Conservation (phyloP, 208 protist species). For the Trypanosoma platydactyli region DNA sequence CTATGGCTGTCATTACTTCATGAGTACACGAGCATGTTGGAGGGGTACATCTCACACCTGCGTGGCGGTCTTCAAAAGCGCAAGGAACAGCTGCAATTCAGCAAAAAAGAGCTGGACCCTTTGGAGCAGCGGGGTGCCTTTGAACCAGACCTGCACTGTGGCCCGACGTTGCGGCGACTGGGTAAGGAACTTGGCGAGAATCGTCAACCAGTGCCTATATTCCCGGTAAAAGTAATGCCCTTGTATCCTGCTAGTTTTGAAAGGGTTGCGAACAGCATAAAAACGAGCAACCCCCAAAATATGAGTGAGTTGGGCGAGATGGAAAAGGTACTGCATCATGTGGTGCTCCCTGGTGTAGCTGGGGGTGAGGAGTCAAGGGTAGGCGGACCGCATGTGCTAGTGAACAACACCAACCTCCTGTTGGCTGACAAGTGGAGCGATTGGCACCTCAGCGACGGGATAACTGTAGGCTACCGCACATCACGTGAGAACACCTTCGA, state of each 20-base stretch:
- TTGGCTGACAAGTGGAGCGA: constrained; percentile 49
- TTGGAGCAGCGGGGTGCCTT: constrained; percentile 33
- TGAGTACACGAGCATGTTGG: constrained; percentile 42
- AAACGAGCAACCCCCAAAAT: constrained; percentile 16
- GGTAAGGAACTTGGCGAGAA: constrained; percentile 34
- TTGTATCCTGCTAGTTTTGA: constrained; percentile 64
- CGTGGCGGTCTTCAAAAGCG: constrained; percentile 45
- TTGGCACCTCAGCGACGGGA: constrained; percentile 17
- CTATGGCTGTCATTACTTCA: constrained; percentile 28
- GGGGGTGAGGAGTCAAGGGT: constrained; percentile 31
- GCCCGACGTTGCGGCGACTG: constrained; percentile 42
- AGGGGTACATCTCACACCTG: constrained; percentile 31
- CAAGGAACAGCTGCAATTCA: constrained; percentile 57
- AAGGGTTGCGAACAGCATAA: constrained; percentile 28
- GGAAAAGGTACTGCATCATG: constrained; percentile 49
- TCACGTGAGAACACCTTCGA: constrained; percentile 68
- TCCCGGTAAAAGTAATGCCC: constrained; percentile 74
- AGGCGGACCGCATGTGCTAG: constrained; percentile 59
- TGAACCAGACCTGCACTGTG: constrained; percentile 50
- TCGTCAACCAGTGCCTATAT: constrained; percentile 41
- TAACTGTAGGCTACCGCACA: constrained; percentile 56
- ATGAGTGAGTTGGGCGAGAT: constrained; percentile 54
- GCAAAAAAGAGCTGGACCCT: constrained; percentile 59
- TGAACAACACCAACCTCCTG: constrained; percentile 66
- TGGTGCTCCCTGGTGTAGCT: constrained; percentile 57